These are phyloP conservation scores for Meyerozyma carpophila DNA, from an alignment of 1,139 yeast genomes.

Conservation along the genomic window DNA sequence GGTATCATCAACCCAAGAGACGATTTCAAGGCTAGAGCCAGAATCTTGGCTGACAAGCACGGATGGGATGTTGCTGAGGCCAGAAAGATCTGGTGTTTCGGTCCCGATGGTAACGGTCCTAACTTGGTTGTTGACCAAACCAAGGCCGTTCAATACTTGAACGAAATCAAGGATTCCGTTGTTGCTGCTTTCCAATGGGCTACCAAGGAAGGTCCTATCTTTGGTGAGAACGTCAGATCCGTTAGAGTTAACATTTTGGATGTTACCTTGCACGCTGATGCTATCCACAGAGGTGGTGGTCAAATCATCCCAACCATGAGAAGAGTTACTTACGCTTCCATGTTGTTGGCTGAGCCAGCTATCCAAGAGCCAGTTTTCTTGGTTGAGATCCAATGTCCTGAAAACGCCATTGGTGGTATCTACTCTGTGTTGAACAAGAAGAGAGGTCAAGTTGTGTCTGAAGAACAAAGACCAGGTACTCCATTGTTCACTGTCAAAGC, in stretches of 20 bases:
- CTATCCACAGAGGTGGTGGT: slow-evolving; percentile 99
- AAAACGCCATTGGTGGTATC: slow-evolving; percentile 99
- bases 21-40: slow-evolving; percentile 98
- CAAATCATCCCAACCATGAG: slow-evolving; percentile 99
- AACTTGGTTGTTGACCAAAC: slow-evolving; percentile 99
- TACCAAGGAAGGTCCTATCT: slow-evolving; percentile 98
- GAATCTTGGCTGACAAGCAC: slow-evolving; percentile 97
- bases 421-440: slow-evolving; percentile 98
- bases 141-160: slow-evolving; percentile 98
- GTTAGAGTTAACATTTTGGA: slow-evolving; percentile 97
- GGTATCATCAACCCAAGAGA: slow-evolving; percentile 95
- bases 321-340: slow-evolving; percentile 98
- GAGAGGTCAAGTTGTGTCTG: slow-evolving; percentile 99
- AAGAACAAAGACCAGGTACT: slow-evolving; percentile 99
- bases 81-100: slow-evolving; percentile 99
- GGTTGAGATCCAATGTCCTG: slow-evolving; percentile 99
- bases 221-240: slow-evolving; percentile 95
- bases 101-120: slow-evolving; percentile 99
- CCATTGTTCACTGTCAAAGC: slow-evolving; percentile 99
- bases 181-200: slow-evolving; percentile 99
- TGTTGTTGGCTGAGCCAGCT: slow-evolving; percentile 97
- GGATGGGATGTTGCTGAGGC: slow-evolving; percentile 99
- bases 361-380: slow-evolving; percentile 99
- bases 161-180: slow-evolving; percentile 98
- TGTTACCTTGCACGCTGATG: slow-evolving; percentile 99